Evolutionary conservation across 495 filamentous ascomycete genomes (phyloP).

Genomic region (Saxophila tyrrhenica): DNA sequence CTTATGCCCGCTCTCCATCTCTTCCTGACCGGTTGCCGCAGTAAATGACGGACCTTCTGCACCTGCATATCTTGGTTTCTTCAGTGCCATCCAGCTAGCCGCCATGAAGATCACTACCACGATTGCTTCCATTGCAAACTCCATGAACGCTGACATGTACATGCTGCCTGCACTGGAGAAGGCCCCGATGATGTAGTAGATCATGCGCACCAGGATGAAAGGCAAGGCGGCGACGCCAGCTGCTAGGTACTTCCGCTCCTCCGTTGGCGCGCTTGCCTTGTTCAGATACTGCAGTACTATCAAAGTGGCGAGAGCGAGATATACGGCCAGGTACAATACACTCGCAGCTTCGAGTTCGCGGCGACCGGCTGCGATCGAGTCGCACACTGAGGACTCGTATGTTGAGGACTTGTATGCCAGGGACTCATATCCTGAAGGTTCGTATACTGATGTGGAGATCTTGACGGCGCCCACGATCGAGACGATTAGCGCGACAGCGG

Average conservation of each 20-base stretch:
- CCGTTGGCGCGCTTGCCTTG: background rate
- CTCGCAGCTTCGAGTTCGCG: conserved; percentile 7
- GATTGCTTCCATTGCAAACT: conserved; percentile 16
- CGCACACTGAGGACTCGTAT: background rate
- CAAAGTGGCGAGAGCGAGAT: conserved; percentile 6
- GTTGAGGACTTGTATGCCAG: too few relatives aligned
- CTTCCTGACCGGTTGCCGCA: too few relatives aligned
- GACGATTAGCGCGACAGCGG: too few relatives aligned
- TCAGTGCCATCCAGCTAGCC: too few relatives aligned
- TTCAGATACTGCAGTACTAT: background rate
- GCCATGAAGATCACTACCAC: conserved; percentile 10
- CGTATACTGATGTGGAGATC: too few relatives aligned
- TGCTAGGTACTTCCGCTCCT: conserved; percentile 5
- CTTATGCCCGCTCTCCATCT: too few relatives aligned
- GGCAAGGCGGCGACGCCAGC: conserved; percentile 11
- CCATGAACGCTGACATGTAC: conserved; percentile 16
- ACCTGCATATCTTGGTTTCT: too few relatives aligned
- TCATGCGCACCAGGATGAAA: conserved; percentile 13
- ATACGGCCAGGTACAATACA: conserved; percentile 13
- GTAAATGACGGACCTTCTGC: too few relatives aligned
- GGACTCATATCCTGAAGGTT: too few relatives aligned
- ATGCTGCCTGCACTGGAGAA: conserved; percentile 13
- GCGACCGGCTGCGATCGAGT: too few relatives aligned
- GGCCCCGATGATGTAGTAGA: conserved; percentile 9
- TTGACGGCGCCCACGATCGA: too few relatives aligned